A percentile compares a stretch with the other conserved stretches of the same genome.
phyloP scores from a whole-genome alignment of 2,329 filamentous ascomycete species.

The Neurospora crassa region DNA sequence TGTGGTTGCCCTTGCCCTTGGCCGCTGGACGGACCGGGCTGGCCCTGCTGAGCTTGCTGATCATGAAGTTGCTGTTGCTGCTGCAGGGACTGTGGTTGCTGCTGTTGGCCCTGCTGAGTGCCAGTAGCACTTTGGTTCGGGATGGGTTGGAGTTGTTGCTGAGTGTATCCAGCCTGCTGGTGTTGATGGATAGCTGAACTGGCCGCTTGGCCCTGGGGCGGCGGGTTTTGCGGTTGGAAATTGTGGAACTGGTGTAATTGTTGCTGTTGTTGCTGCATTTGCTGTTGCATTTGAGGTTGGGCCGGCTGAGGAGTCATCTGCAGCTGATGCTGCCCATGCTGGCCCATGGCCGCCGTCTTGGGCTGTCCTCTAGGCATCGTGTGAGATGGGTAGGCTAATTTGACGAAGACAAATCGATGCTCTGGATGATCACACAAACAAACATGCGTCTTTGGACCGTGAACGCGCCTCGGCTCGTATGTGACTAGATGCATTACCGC shows the following conservation, averaged over 20 bases:
- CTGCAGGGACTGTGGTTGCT: neutral
- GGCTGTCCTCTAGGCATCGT: neutral
- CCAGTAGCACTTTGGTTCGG: neutral
- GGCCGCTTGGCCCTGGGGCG: neutral
- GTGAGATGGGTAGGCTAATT: neutral
- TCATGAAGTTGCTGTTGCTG: neutral
- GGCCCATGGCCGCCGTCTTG: neutral
- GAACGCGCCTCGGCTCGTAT: no score
- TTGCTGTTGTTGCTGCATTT: neutral
- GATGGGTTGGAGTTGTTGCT: neutral
- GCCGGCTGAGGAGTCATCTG: constrained; percentile 5
- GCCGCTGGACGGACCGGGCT: constrained; percentile 6
- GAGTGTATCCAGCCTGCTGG: neutral
- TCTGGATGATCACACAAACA: neutral
- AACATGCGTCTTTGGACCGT: no score
- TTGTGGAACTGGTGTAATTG: neutral
- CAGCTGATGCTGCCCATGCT: constrained; percentile 6
- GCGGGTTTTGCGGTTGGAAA: neutral
- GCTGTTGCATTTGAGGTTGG: neutral
- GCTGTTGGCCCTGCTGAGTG: neutral
- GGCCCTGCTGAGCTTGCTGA: constrained; percentile 2
- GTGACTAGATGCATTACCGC: neutral
- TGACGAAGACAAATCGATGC: neutral
- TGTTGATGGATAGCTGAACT: neutral
- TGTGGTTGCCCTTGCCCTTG: constrained; percentile 5